These are phyloP conservation scores for Coniochaeta prunicola DNA, from an alignment of 2,329 filamentous ascomycete species.

Conservation along the genomic window DNA sequence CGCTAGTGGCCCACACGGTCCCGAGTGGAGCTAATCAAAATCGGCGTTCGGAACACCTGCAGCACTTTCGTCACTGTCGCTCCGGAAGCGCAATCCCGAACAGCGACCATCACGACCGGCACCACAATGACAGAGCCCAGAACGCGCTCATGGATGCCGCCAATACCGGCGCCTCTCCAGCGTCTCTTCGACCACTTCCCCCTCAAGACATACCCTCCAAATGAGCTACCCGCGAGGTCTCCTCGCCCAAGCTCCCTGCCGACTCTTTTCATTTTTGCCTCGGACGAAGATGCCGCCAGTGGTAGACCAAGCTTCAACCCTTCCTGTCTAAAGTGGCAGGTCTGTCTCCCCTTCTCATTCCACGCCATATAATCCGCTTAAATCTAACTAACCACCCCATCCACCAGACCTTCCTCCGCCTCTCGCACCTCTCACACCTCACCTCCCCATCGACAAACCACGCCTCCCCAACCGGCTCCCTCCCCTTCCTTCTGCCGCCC, in stretches of 20 bases:
- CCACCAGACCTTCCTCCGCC: slow-evolving; percentile 70
- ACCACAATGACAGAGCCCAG: slow-evolving; percentile 11
- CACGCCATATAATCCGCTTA: not conserved
- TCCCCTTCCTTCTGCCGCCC: slow-evolving; percentile 71
- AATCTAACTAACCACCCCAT: slow-evolving; percentile 1
- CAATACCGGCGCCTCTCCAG: slow-evolving; percentile 68
- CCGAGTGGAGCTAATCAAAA: not conserved
- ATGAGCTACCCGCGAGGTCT: slow-evolving; percentile 62
- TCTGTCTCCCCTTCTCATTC: slow-evolving; percentile 32
- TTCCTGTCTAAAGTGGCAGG: slow-evolving; percentile 94
- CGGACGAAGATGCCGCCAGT: slow-evolving; percentile 49
- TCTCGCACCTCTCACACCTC: slow-evolving; percentile 61
- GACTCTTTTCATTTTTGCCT: slow-evolving; percentile 72
- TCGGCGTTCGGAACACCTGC: not conserved
- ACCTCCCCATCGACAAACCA: slow-evolving; percentile 78
- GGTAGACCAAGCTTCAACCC: slow-evolving; percentile 81
- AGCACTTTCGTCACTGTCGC: not conserved
- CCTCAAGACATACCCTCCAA: slow-evolving; percentile 65
- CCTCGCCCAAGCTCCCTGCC: slow-evolving; percentile 32
- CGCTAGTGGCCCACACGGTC: not conserved
- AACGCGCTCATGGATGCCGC: slow-evolving; percentile 22
- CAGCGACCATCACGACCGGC: not conserved
- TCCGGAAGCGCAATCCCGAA: slow-evolving; percentile 7
- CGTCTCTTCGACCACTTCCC: slow-evolving; percentile 81
- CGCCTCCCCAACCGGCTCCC: slow-evolving; percentile 78